A percentile compares a stretch with the other conserved stretches of the same genome.
Evolutionary conservation across 208 protist genomes (phyloP).

Genomic region (Trichomonas gallinae): DNA sequence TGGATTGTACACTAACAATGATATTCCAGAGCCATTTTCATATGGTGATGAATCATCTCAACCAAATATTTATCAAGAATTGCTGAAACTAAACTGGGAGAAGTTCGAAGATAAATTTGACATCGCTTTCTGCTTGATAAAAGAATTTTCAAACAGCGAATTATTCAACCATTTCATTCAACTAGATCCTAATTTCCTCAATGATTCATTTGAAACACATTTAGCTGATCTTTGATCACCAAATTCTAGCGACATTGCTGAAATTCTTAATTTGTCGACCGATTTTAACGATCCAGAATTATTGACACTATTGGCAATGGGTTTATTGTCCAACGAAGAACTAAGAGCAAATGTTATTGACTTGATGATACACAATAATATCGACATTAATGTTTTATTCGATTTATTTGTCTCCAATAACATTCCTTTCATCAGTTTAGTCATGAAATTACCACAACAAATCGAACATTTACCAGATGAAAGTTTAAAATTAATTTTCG

Average conservation of each 20-base stretch:
- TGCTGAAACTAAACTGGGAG: neutral
- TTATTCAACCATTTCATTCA: neutral
- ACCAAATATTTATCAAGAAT: neutral
- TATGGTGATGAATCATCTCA: neutral
- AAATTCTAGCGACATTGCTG: neutral
- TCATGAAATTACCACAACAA: neutral
- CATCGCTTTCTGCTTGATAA: neutral
- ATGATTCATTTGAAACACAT: neutral
- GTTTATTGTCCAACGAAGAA: neutral
- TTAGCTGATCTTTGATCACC: neutral
- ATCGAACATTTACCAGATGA: neutral
- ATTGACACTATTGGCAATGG: neutral
- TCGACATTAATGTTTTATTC: neutral
- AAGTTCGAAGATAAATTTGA: neutral
- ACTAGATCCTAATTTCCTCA: neutral
- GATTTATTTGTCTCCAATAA: neutral
- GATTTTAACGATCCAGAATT: neutral
- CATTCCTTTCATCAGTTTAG: neutral
- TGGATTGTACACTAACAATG: neutral
- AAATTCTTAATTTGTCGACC: neutral
- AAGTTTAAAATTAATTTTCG: neutral
- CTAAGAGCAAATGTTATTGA: neutral
- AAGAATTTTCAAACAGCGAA: neutral
- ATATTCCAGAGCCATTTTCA: too few relatives aligned
- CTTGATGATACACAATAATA: neutral